Percentiles rank a stretch among this genome's conserved stretches.
These are phyloP conservation scores for Wolfiporia cocos DNA, from an alignment of 1,284 basidiomycete species.

Conservation along the genomic window DNA sequence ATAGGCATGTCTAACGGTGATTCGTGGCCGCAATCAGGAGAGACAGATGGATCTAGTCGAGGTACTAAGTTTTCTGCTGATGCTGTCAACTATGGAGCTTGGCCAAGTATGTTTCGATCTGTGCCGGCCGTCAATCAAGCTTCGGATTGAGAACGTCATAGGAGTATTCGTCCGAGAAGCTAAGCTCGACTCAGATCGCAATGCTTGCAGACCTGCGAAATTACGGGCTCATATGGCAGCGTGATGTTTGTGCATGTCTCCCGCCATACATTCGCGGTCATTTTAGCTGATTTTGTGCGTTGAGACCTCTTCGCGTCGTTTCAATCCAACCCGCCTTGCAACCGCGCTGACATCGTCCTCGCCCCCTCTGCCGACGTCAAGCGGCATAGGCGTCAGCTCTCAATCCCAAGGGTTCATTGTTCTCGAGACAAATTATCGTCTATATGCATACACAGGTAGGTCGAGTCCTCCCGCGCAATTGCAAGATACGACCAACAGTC, in stretches of 20 bases:
- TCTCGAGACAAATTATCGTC: constrained; percentile 96
- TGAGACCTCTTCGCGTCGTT: constrained; percentile 67
- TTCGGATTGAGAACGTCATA: constrained; percentile 25
- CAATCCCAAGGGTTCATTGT: constrained; percentile 86
- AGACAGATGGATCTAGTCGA: constrained; percentile 90
- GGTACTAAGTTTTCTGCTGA: constrained; percentile 91
- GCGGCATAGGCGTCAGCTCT: constrained; percentile 48
- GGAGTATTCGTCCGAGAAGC: constrained; percentile 85
- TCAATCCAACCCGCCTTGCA: constrained; percentile 94
- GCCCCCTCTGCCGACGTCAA: constrained; percentile 61
- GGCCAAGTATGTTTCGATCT: constrained; percentile 53
- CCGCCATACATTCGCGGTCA: not conserved
- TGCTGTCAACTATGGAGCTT: constrained; percentile 91
- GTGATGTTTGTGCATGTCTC: constrained; percentile 39
- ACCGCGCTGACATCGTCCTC: constrained; percentile 88
- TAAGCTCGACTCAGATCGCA: constrained; percentile 77
- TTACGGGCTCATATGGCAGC: constrained; percentile 90
- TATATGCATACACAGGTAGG: constrained; percentile 96
- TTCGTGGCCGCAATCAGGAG: constrained; percentile 43
- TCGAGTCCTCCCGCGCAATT: constrained; percentile 7
- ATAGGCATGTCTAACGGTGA: constrained; percentile 1
- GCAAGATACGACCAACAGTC: constrained; percentile 14
- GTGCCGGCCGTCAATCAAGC: constrained; percentile 5
- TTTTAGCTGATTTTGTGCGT: too few relatives aligned
- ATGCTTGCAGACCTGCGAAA: constrained; percentile 91